Percentiles rank a stretch among this genome's conserved stretches.
Evolutionary conservation across 148 eudicot species (phyloP).

Genomic region (Camellia sinensis): DNA sequence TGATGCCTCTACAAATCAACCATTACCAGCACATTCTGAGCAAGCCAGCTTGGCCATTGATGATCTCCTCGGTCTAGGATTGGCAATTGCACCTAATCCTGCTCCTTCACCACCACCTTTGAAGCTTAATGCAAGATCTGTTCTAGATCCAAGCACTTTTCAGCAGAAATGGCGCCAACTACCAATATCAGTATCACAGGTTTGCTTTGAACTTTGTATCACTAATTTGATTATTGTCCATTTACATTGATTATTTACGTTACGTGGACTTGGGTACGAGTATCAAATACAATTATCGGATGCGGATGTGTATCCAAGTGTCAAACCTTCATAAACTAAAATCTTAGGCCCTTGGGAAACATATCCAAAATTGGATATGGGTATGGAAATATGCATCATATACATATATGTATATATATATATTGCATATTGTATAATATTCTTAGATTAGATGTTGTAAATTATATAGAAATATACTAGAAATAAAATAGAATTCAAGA

Average conservation of each 20-base stretch:
- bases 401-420: too few species aligned
- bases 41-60: conserved; percentile 74
- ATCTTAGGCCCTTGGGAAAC: too few species aligned
- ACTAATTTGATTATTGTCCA: not conserved
- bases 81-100: conserved; percentile 36
- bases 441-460: too few species aligned
- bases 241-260: not conserved
- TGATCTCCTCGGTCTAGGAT: conserved; percentile 84
- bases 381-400: too few species aligned
- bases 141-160: conserved; percentile 69
- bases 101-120: conserved; percentile 46
- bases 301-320: too few species aligned
- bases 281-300: too few species aligned
- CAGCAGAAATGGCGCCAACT: conserved; percentile 99
- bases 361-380: too few species aligned
- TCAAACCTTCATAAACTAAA: too few species aligned
- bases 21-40: conserved; percentile 31
- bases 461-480: too few species aligned
- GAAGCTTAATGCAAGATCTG: conserved; percentile 80
- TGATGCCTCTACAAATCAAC: conserved; percentile 41
- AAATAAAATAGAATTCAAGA: too few species aligned
- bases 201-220: conserved; percentile 26
- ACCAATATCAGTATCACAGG: conserved; percentile 76
- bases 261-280: too few species aligned
- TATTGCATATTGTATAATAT: too few species aligned